Percentiles rank a stretch among this genome's conserved stretches.
phyloP scores from a whole-genome alignment of 2,329 filamentous ascomycete genomes.

The Pseudocercospora fijiensis region DNA sequence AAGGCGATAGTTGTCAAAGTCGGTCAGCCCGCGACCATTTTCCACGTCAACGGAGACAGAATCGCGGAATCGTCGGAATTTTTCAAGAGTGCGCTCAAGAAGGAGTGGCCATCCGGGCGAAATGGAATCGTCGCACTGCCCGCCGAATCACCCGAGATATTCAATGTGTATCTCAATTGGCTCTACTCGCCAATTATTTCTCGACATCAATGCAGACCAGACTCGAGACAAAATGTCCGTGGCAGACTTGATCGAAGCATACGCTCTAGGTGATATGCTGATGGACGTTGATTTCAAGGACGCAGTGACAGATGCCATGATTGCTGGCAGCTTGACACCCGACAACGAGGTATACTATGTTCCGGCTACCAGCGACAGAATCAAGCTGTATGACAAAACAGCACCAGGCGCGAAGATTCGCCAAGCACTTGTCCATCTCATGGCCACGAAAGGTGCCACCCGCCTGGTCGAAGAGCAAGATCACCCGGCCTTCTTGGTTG shows the following conservation, averaged over 20 bases:
- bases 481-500: neutral
- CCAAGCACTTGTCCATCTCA: neutral
- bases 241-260: neutral
- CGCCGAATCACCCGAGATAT: neutral
- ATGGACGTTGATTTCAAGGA: constrained; percentile 19
- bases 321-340: neutral
- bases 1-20: constrained; percentile 14
- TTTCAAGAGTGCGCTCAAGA: constrained; percentile 2
- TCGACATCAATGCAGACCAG: neutral
- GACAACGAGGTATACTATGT: neutral
- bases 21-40: constrained; percentile 2
- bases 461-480: neutral
- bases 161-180: constrained; percentile 12
- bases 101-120: constrained; percentile 3
- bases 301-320: constrained; percentile 7
- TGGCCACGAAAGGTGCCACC: neutral
- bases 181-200: neutral
- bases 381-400: neutral
- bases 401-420: constrained; percentile 2
- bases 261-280: constrained; percentile 15
- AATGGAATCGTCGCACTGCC: neutral
- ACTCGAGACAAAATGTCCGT: neutral
- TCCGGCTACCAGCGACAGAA: neutral
- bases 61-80: constrained; percentile 4
- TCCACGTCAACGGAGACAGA: constrained; percentile 8